phyloP scores from a whole-genome alignment of 768 basidiomycete species.

The Wakefieldia striispora region DNA sequence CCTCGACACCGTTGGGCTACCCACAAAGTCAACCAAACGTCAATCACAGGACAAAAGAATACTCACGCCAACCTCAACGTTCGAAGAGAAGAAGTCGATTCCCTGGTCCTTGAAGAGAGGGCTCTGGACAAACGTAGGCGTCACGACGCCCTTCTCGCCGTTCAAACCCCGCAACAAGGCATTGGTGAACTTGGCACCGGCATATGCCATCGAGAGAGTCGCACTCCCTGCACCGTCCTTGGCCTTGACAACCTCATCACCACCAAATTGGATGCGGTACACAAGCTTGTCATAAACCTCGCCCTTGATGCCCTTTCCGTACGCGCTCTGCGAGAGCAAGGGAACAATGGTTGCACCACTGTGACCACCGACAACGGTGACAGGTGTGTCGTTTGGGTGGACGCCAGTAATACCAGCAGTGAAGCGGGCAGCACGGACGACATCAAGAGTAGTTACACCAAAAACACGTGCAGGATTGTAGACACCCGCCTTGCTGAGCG shows the following conservation, averaged over 20 bases:
- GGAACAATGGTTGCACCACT: slow-evolving; percentile 97
- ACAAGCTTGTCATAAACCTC: slow-evolving; percentile 78
- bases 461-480: slow-evolving; percentile 89
- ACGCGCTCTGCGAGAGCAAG: slow-evolving; percentile 77
- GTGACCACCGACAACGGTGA: slow-evolving; percentile 95
- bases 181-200: slow-evolving; percentile 70
- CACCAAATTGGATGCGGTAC: slow-evolving; percentile 94
- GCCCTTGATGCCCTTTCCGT: slow-evolving; percentile 71
- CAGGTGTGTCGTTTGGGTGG: slow-evolving; percentile 60
- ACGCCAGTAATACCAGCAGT: slow-evolving; percentile 65
- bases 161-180: slow-evolving; percentile 56
- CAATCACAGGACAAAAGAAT: neutral
- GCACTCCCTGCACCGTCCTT: slow-evolving; percentile 85
- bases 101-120: slow-evolving; percentile 82
- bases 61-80: slow-evolving; percentile 89
- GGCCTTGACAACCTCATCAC: slow-evolving; percentile 98
- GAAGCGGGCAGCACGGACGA: slow-evolving; percentile 95
- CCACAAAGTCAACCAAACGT: slow-evolving; percentile 8
- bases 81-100: slow-evolving; percentile 92
- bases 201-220: slow-evolving; percentile 77
- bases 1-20: slow-evolving; percentile 83
- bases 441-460: slow-evolving; percentile 97
- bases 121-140: slow-evolving; percentile 88
- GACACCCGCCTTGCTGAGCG: slow-evolving; percentile 87
- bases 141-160: slow-evolving; percentile 68